Evolutionary conservation across 768 basidiomycete genomes (phyloP).

Genomic region (Auricularia auricula-judae): DNA sequence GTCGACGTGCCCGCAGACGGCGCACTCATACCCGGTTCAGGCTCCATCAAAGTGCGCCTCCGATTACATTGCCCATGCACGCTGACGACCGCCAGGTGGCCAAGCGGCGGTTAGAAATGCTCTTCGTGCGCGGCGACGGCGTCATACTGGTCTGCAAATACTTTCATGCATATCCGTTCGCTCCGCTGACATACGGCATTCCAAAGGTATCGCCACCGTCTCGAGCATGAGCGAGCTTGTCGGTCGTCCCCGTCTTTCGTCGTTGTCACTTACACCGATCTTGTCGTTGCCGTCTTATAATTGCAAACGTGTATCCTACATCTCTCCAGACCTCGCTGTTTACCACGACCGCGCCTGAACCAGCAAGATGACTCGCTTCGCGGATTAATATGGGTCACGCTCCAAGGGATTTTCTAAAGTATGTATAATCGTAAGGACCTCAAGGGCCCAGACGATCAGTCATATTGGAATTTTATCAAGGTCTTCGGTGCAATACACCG

Average conservation of each 20-base stretch:
- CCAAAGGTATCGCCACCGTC: constrained; percentile 70
- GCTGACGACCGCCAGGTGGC: constrained; percentile 48
- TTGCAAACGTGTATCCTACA: not conserved
- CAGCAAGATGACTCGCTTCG: not conserved
- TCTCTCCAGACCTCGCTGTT: not conserved
- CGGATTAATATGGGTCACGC: not conserved
- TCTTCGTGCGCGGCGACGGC: constrained; percentile 95
- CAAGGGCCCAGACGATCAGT: no score
- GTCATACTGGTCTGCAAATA: constrained; percentile 71
- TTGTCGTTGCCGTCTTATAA: not conserved
- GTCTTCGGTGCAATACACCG: no score
- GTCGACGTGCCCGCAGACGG: constrained; percentile 68
- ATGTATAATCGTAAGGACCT: no score
- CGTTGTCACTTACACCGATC: not conserved
- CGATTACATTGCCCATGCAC: not conserved
- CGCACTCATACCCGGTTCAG: not conserved
- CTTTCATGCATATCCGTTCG: not conserved
- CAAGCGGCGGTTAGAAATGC: constrained; percentile 92
- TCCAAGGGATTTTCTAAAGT: not conserved
- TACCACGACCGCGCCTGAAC: not conserved
- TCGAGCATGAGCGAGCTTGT: constrained; percentile 18
- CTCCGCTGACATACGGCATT: not conserved
- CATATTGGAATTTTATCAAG: no score
- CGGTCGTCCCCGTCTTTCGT: not conserved
- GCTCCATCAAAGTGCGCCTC: not conserved